These are phyloP conservation scores for Hymenochaete sp. DNA, from an alignment of 1,284 basidiomycete species.

Conservation along the genomic window DNA sequence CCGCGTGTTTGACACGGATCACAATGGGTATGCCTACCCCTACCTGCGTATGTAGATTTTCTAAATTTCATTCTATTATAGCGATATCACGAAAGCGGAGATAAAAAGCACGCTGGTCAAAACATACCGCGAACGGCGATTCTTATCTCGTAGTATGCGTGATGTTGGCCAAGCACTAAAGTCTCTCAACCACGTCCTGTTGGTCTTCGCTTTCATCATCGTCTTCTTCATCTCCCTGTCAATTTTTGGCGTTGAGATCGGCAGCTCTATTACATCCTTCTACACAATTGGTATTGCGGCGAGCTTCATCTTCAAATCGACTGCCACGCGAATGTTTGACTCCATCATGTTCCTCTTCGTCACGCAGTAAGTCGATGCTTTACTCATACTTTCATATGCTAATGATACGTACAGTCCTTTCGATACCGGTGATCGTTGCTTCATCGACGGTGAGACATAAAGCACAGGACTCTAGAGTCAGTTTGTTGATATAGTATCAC, in stretches of 20 bases:
- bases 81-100: constrained; percentile 66
- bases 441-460: constrained; percentile 46
- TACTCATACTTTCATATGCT: constrained; percentile 1
- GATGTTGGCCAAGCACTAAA: constrained; percentile 58
- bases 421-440: constrained; percentile 69
- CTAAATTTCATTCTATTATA: background rate
- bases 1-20: constrained; percentile 67
- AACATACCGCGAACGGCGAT: constrained; percentile 70
- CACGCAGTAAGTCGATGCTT: constrained; percentile 46
- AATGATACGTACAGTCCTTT: constrained; percentile 45
- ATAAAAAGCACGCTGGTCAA: constrained; percentile 64
- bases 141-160: constrained; percentile 62
- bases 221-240: constrained; percentile 67
- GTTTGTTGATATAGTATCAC: background rate
- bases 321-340: constrained; percentile 64
- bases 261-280: constrained; percentile 53
- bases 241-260: constrained; percentile 58
- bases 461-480: background rate
- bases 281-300: constrained; percentile 61
- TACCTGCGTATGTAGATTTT: background rate
- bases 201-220: constrained; percentile 53
- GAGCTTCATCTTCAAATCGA: constrained; percentile 69
- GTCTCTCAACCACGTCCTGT: constrained; percentile 52
- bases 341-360: constrained; percentile 74
- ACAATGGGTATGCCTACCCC: constrained; percentile 40